Base-by-base conservation (phyloP, 2,329 filamentous ascomycete genomes). In the Apiospora rasikravindrae region DNA sequence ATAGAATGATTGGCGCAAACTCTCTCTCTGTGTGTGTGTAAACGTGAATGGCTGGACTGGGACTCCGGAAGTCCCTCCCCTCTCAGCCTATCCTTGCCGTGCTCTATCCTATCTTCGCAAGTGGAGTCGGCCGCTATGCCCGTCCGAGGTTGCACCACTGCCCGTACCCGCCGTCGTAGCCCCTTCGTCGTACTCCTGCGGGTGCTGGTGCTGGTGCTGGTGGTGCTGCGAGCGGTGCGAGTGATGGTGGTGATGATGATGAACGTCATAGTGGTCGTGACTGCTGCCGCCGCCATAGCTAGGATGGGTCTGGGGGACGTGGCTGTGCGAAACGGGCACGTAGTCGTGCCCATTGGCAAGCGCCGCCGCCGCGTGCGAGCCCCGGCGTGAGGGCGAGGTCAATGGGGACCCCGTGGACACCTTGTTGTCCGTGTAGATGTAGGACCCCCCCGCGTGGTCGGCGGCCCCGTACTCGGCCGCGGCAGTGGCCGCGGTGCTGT, bases 321-420 rank as follows among this genome's bases (percentile, higher is more conserved):
- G 40, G 14, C 16, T 40, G 0, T 70, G 71, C 40, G 77, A 75
- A 4, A 79, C 78, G 4, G 80, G 80, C 0, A 82, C 78, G 73
- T 82, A 82, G 64, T 78, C 71, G 29, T 82, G 80, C 19, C 81
- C 80, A 73, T 81, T 82, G 61, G 80, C 73, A 2, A 82, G 77
- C 7, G 22, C 72, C 74, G 69, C 74, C 71, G 69, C 75, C 76
- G 2, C 78, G 77, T 77, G 76, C 0, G 77, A 77, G 29, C 77
- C 76, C 33, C 77, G 75, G 24, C 77, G 73, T 10, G 57, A 8
- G 7, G 57, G 33, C 33, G 33, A 64, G 33, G 49, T 13, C n/a
- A 26, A 13, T 10, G 49, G n/a, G 0, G 49, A 51, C 1, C n/a
- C n/a, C 5, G 33, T 37, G 49, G n/a, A 11, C 10, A 51, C 11